Base-by-base conservation (phyloP, 169 alveolate species). In the Plasmodium gallinaceum region DNA sequence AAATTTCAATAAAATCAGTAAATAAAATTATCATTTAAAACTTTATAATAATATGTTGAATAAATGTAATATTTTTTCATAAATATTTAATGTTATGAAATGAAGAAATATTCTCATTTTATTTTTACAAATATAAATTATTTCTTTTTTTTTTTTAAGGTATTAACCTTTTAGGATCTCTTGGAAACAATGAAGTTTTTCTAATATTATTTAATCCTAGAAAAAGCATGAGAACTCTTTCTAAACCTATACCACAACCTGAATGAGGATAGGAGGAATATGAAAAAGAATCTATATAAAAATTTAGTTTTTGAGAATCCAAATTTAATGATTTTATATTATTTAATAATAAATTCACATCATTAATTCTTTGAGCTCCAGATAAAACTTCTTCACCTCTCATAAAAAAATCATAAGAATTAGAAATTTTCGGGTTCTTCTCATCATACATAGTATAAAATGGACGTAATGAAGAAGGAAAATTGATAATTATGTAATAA, bases 161-260 rank as follows among this genome's bases (percentile, higher is more conserved):
- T 32, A 97, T 95, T 61, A 99, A 95, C 71, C 99, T 96, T 92
- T 96, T 98, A 39, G 99, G 99, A 92, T 98, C 99, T 93, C 99
- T 97, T 4, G 99, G 99, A 97, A 99, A 99, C 95, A 99, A 93
- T 22, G 99, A 98, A 42, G 99, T 95, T 92, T 97, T 98, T 88
- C 99, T 96, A 87, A 99, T 97, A 95, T 99, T 98, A 88, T 97
- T 97, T 24, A 98, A 95, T 22, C 99, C 99, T 68, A 96, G 88
- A 78, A 93, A 96, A 61, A 99, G 95, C 99, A 98, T 98, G 32
- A 98, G 99, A 42, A 99, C 99, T 73, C 99, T 96, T 91, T 99
- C 99, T 68, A 98, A 97, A 48, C 99, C 99, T 75, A 99, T 97
- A 24, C 99, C 99, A 69, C 99, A 97, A 61, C 99, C 99, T 0